Evolutionary conservation across 805 yeast species (phyloP).

Genomic region (Metschnikowia matae): DNA sequence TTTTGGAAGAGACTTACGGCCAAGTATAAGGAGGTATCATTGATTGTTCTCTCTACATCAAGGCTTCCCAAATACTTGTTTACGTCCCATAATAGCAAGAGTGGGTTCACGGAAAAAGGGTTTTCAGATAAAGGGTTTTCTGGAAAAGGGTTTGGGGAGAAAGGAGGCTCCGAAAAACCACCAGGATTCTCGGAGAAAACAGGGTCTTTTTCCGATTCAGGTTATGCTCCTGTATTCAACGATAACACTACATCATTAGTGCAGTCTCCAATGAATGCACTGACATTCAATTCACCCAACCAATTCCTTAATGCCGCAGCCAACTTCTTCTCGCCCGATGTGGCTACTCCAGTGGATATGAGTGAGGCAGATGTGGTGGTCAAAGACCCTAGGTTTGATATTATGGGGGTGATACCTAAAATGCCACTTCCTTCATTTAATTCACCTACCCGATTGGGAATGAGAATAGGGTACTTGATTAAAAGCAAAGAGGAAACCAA

Average conservation of each 20-base stretch:
- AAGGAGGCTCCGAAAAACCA: no score
- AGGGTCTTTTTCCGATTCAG: constrained; percentile 1
- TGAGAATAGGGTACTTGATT: constrained; percentile 65
- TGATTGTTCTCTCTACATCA: constrained; percentile 69
- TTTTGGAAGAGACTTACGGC: constrained; percentile 75
- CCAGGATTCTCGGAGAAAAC: no score
- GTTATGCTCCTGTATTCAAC: background rate
- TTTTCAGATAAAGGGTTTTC: no score
- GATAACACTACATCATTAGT: background rate
- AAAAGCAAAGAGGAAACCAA: constrained; percentile 28
- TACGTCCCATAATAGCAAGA: constrained; percentile 13
- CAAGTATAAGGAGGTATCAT: constrained; percentile 50
- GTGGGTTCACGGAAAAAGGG: no score
- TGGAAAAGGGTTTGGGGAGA: no score
- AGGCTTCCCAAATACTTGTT: constrained; percentile 47
- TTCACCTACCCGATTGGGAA: constrained; percentile 65
- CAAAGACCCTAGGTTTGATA: constrained; percentile 47
- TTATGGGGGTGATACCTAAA: constrained; percentile 56
- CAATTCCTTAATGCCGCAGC: constrained; percentile 33
- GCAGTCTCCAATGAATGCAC: constrained; percentile 20
- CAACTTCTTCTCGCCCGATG: constrained; percentile 32
- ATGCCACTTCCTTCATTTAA: constrained; percentile 63
- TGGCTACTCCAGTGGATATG: constrained; percentile 5
- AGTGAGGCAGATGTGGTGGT: constrained; percentile 27
- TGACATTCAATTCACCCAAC: constrained; percentile 35